A percentile compares a stretch with the other conserved stretches of the same genome.
Evolutionary conservation across 2,329 filamentous ascomycete genomes (phyloP).

Genomic region (Metarhizium robertsii): DNA sequence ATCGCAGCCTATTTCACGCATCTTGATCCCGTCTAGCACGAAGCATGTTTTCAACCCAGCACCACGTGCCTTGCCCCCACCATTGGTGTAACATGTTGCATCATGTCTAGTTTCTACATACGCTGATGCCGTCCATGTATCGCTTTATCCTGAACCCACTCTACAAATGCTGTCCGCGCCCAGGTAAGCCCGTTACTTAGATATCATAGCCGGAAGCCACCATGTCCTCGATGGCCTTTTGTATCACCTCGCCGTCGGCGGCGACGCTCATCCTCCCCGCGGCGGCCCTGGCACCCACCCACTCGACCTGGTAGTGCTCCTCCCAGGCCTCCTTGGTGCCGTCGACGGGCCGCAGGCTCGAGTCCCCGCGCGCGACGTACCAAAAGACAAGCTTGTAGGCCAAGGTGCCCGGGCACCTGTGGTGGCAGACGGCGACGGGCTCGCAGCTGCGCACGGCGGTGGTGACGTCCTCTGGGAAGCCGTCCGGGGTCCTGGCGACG

Average conservation of each 20-base stretch:
- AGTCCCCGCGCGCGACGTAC: conserved; percentile 26
- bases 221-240: conserved; percentile 18
- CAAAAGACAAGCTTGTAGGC: conserved; percentile 31
- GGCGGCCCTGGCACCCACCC: conserved; percentile 15
- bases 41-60: too few species aligned
- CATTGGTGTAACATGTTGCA: too few species aligned
- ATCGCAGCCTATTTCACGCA: too few species aligned
- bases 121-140: too few species aligned
- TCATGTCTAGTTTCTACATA: too few species aligned
- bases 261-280: conserved; percentile 13
- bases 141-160: too few species aligned
- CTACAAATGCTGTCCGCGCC: too few species aligned
- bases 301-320: conserved; percentile 12
- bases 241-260: conserved; percentile 16
- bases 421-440: conserved; percentile 25
- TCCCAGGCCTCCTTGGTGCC: conserved; percentile 24
- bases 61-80: too few species aligned
- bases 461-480: conserved; percentile 15
- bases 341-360: conserved; percentile 12
- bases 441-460: conserved; percentile 23
- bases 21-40: too few species aligned
- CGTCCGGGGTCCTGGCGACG: background rate
- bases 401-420: conserved; percentile 24
- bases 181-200: conserved; percentile 1
- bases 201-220: conserved; percentile 16